Evolutionary conservation across 2,329 filamentous ascomycete genomes (phyloP), one percentile per base, ranked within the genome.

Genomic region (Allantophomopsis cytisporea): DNA sequence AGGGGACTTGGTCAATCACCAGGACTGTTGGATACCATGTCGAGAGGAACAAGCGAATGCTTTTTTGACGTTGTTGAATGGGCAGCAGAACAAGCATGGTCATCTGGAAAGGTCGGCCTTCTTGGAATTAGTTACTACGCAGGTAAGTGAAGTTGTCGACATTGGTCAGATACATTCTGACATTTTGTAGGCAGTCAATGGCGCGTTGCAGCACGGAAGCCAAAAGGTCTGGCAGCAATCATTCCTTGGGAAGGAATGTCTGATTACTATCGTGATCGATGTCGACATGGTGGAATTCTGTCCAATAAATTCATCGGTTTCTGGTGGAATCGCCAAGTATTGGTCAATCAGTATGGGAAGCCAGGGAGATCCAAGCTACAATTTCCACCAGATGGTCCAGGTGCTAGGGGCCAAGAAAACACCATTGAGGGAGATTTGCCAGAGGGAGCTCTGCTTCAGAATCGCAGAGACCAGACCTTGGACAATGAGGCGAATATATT

Each of bases 261-360:
- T 1, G 69, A 73, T 43, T 71, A 70, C 45, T 73, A 70, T 45
- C 60, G 69, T 1, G 75, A 79, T 43, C 59, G 72, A 1, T 75
- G 69, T 45, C 63, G 73, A 0, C 75, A 80, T 41, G 75, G 75
- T 1, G 75, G 75, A 0, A 79, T 80, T 35, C 51, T 76, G 2
- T 72, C 71, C 0, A 68, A 76, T 46, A 53, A 51, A 0, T 77
- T 77, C 47, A 78, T 80, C 47, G 50, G 58, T 11, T 73, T 78
- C 48, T 82, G 76, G 77, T 81, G 76, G 76, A 67, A 80, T 49
- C 64, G 74, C 0, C 76, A 81, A 51, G 74, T 82, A 6, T 60
- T 80, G 7, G 63, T 64, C 0, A 83, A 83, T 49, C 80, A 85
- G 53, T 84, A 84, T 43, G 80, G 80, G 1, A 62, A 62, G 8